These are phyloP conservation scores for Leptographium procerum DNA, from an alignment of 2,329 filamentous ascomycete genomes.

Conservation along the genomic window DNA sequence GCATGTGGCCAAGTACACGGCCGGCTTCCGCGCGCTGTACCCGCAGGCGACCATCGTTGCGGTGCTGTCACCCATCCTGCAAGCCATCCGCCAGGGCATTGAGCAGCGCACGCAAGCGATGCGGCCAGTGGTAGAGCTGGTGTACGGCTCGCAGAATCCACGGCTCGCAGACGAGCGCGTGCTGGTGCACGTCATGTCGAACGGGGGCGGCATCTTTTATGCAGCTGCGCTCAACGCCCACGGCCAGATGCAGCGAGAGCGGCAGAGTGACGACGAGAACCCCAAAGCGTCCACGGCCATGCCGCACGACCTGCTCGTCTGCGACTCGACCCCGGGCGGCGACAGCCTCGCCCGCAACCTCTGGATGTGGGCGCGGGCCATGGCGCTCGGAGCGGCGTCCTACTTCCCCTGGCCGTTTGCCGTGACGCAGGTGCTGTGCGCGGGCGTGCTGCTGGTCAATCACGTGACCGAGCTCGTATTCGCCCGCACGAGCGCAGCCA, in stretches of 20 bases:
- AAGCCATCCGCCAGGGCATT: neutral
- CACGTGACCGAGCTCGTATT: neutral
- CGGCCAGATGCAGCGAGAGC: neutral
- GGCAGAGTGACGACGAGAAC: neutral
- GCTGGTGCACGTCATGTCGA: slow-evolving; percentile 2
- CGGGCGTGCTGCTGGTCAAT: neutral
- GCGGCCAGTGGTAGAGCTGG: neutral
- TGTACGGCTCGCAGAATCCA: neutral
- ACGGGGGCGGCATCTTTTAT: slow-evolving; percentile 1
- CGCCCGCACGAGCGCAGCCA: neutral
- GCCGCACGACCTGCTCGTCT: neutral
- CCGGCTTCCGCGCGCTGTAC: neutral
- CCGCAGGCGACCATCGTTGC: neutral
- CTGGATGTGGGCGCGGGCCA: neutral
- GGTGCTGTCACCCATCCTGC: slow-evolving; percentile 1
- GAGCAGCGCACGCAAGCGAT: neutral
- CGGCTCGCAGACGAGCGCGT: neutral
- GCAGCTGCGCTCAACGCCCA: neutral
- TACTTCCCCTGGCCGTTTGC: neutral
- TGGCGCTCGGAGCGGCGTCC: neutral
- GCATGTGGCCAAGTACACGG: slow-evolving; percentile 1
- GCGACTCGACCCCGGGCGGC: slow-evolving; percentile 2
- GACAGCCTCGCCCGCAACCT: neutral
- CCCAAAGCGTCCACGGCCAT: neutral
- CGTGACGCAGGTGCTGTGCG: neutral